Evolutionary conservation across 768 basidiomycete species (phyloP).

Genomic region (Lyophyllum shimeji): DNA sequence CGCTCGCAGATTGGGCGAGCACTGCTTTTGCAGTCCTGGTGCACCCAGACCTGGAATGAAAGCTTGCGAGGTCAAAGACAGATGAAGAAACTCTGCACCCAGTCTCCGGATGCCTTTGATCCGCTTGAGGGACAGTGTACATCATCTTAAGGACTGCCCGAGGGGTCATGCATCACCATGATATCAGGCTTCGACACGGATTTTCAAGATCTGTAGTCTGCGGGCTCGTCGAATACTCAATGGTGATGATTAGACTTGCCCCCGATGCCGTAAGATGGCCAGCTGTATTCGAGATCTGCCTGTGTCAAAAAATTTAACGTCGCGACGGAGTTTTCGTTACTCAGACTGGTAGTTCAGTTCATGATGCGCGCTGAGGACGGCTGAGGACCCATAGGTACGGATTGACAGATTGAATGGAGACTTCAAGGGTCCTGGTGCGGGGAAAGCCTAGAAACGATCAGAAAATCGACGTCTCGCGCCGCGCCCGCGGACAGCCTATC

Average conservation of each 20-base stretch:
- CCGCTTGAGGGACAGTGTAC: not conserved
- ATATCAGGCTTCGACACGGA: not conserved
- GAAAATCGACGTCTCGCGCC: not conserved
- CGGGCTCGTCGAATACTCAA: not conserved
- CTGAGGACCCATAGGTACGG: not conserved
- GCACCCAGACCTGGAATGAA: no score
- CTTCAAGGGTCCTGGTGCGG: not conserved
- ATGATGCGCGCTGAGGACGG: slow-evolving; percentile 1
- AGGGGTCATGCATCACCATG: not conserved
- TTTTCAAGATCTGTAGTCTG: not conserved
- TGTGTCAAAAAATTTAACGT: not conserved
- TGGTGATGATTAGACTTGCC: not conserved
- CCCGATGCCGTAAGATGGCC: not conserved
- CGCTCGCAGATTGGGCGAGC: no score
- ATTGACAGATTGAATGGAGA: not conserved
- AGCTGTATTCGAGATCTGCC: not conserved
- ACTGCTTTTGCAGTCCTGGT: no score
- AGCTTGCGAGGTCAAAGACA: not conserved
- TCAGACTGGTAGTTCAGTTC: not conserved
- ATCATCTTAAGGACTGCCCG: not conserved
- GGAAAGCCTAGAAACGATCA: not conserved
- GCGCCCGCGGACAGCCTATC: no score
- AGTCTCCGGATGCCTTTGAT: not conserved
- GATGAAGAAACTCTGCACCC: not conserved
- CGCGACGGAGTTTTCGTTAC: not conserved